Base-by-base conservation (phyloP, 75 land plant species). In the Sequoiadendron giganteum region DNA sequence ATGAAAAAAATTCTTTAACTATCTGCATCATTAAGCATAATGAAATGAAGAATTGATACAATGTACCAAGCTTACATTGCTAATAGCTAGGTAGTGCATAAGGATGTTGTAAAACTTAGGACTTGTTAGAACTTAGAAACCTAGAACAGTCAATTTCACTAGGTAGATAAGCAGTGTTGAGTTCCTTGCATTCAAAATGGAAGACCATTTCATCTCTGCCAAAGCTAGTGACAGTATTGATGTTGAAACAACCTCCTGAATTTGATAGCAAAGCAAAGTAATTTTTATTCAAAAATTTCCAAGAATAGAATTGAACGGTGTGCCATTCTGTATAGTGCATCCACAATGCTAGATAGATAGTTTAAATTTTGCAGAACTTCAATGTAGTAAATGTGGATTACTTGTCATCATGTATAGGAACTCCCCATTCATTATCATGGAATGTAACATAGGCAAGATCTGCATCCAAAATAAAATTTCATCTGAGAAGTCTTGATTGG, bases 361-460 rank as follows among this genome's bases (percentile, higher is more conserved):
- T 58, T 58, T 25, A 58, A 58, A 56, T 16, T 16, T 56, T 56
- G 61, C 25, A 56, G 5, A 56, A 36, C 75, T 28, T 10, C 75
- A 28, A 40, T 47, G 83, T 14, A 70, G 87, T 40, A 45, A 58
- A 72, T 52, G 16, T 56, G 14, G 54, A 94, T 87, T 94, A 97
- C 97, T 92, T 97, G 89, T 97, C 97, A 88, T 97, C 97, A 88
- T 95, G 95, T 15, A 94, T 94, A n/a, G 97, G 95, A 68, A 94
- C 94, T 82, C 97, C 98, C 98, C 98, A 96, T 86, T 96, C 98
- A 89, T 93, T 94, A 86, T 96, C 95, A 88, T 96, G 98, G 86
- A 96, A 94, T 61, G 97, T 87, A 87, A 90, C 92, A 88, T 94
- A 93, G 45, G 79, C 65, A 28, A 93, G 93, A 87, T 97, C 99